A percentile compares a stretch with the other conserved stretches of the same genome.
Evolutionary conservation across 2,329 filamentous ascomycete species (phyloP).

Genomic region (Fusarium drepaniforme): DNA sequence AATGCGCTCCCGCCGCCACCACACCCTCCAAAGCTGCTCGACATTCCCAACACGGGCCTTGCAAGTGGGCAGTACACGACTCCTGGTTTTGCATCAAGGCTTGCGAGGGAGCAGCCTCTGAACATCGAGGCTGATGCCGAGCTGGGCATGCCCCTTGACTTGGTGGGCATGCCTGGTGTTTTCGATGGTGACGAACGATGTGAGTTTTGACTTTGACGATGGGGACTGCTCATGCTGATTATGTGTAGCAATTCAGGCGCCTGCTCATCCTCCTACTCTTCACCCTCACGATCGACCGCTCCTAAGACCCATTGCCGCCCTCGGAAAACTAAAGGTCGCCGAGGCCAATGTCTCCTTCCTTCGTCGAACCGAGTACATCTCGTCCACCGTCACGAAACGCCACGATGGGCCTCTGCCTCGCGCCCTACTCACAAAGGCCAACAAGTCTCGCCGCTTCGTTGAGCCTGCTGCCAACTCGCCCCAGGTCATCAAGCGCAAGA

Average conservation of each 20-base stretch:
- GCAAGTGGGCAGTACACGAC: conserved; percentile 89
- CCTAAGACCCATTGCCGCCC: conserved; percentile 83
- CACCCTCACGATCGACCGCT: conserved; percentile 89
- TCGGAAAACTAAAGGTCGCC: conserved; percentile 85
- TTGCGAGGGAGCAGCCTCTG: conserved; percentile 90
- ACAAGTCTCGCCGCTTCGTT: conserved; percentile 60
- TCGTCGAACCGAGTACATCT: conserved; percentile 95
- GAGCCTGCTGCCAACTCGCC: conserved; percentile 71
- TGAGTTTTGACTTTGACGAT: conserved; percentile 55
- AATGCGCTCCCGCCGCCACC: conserved; percentile 96
- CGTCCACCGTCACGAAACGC: conserved; percentile 67
- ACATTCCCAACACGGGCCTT: conserved; percentile 94
- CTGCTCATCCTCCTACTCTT: conserved; percentile 75
- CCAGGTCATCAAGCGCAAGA: conserved; percentile 76
- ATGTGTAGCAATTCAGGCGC: conserved; percentile 82
- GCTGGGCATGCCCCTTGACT: conserved; percentile 95
- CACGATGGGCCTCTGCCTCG: conserved; percentile 58
- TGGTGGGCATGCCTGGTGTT: conserved; percentile 93
- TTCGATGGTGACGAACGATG: conserved; percentile 96
- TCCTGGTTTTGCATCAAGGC: conserved; percentile 87
- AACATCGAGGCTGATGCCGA: conserved; percentile 99
- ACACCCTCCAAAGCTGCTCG: conserved; percentile 94
- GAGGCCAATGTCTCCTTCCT: conserved; percentile 91
- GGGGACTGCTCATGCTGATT: conserved; percentile 17
- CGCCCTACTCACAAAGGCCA: conserved; percentile 50